Evolutionary conservation across 371 early-diverging fungal species (phyloP), one percentile per base, ranked within the genome.

Genomic region (Rhizopus arrhizus): DNA sequence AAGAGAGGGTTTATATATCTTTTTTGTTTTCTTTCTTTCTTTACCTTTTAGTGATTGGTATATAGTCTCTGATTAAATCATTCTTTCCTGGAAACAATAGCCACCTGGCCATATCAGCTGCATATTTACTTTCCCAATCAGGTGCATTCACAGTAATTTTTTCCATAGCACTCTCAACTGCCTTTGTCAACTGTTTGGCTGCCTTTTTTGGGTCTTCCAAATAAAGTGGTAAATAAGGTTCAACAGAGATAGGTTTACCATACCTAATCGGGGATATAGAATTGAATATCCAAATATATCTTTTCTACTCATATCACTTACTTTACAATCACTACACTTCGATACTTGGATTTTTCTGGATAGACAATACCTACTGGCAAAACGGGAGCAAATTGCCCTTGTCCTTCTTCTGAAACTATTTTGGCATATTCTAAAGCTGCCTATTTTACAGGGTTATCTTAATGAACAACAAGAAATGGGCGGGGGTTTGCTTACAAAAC

Each of bases 321-420:
- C 84, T 66, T 68, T 29, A 78, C 77, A 68, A 85, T 81, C 8
- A 75, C 77, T 4, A 61, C 62, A 63, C 83, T 83, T 31, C 85
- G 72, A 54, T 81, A 85, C 43, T 81, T 82, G 43, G 78, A 77
- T 32, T 85, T 85, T 54, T 83, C 81, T 6, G 75, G 74, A 64
- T 85, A 85, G 0, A 80, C 79, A 52, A 85, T 80, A 15, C 82
- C 85, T 5, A 77, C 78, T 28, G 85, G 85, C 33, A 82, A 58
- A 32, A 85, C 64, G 29, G 64, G 52, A 16, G 75, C 75, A 41
- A 12, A 58, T 13, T 68, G 55, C 29, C 69, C 62, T 2, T 60
- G 36, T 8, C 74, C 74, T 40, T 72, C 69, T 13, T 75, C 70
- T 5, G 51, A 32, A 16, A 75, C 56, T 2, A 70, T 65, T 33